A percentile compares a stretch with the other conserved stretches of the same genome.
Conservation (phyloP, 306 rosid species). For the Cicer cuneatum region DNA sequence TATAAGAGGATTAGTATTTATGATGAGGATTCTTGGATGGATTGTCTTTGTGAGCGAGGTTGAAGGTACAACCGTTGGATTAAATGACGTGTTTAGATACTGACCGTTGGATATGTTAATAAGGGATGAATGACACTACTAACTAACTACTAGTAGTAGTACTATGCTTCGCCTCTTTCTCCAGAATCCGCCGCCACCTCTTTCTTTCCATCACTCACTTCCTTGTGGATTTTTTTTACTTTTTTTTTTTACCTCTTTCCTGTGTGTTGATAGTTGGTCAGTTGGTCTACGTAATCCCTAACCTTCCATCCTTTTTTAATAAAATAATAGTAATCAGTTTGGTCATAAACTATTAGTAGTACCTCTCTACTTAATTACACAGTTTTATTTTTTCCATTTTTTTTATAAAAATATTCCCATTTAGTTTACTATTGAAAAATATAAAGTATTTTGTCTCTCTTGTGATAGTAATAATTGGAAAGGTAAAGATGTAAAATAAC, state of each 20-base stretch:
- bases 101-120: constrained; percentile 50
- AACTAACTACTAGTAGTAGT: background rate
- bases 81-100: constrained; percentile 15
- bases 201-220: constrained; percentile 27
- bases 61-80: constrained; percentile 56
- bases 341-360: no score
- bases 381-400: no score
- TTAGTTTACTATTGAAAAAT: no score
- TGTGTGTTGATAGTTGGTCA: background rate
- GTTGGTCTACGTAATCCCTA: background rate
- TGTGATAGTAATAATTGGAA: no score
- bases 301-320: background rate
- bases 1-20: constrained; percentile 48
- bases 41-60: constrained; percentile 57
- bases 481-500: no score
- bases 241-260: background rate
- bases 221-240: background rate
- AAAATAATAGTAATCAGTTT: no score
- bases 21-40: constrained; percentile 59
- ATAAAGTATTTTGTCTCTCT: no score
- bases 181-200: constrained; percentile 86
- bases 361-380: no score
- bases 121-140: constrained; percentile 46
- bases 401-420: no score
- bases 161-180: background rate